phyloP scores from a whole-genome alignment of 2,329 filamentous ascomycete species.

The Pseudofabraea citricarpa region DNA sequence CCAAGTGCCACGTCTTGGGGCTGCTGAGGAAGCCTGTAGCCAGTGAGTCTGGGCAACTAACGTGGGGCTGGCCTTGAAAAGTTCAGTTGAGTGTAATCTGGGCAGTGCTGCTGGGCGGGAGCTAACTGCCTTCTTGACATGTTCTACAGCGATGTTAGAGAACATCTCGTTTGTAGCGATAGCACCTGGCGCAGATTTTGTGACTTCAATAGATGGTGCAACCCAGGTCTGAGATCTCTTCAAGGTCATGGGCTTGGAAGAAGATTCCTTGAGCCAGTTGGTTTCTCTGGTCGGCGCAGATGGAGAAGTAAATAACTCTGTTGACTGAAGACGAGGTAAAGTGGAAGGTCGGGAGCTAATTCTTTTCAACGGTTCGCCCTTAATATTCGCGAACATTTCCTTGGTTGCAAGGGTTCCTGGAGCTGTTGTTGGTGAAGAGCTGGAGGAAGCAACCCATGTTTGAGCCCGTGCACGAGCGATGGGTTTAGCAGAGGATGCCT shows the following conservation, averaged over 20 bases:
- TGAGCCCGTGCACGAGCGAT: not conserved
- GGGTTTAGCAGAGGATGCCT: not conserved
- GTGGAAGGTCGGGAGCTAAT: not conserved
- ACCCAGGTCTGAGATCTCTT: not conserved
- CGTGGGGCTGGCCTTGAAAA: not conserved
- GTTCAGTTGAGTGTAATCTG: not conserved
- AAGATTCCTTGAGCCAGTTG: conserved; percentile 1
- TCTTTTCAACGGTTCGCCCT: not conserved
- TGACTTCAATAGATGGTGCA: not conserved
- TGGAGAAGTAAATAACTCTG: not conserved
- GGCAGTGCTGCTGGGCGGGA: not conserved
- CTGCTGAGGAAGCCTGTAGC: not conserved
- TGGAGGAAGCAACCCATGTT: not conserved
- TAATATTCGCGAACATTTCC: conserved; percentile 1
- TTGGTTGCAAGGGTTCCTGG: not conserved
- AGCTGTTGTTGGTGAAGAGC: not conserved
- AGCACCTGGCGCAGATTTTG: not conserved
- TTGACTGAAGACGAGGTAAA: not conserved
- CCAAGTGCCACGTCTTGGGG: too few relatives aligned
- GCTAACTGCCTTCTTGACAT: not conserved
- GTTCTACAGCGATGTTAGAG: not conserved
- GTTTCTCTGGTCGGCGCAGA: not conserved
- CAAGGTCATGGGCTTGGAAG: not conserved
- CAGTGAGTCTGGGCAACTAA: not conserved
- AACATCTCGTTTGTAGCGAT: not conserved